phyloP scores from a whole-genome alignment of 129 eudicot species.

The Flaveria brownii region DNA sequence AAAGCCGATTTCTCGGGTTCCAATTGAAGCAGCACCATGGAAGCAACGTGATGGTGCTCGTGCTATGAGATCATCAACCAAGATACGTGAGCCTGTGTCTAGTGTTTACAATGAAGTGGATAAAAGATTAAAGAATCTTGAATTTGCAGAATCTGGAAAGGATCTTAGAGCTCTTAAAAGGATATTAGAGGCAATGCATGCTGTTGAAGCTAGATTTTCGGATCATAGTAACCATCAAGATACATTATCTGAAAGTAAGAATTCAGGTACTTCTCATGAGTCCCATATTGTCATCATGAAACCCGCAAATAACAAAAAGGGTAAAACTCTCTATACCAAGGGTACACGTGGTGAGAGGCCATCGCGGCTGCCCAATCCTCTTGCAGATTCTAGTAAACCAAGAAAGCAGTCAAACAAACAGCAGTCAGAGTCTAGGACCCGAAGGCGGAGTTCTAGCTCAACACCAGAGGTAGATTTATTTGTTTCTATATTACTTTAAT shows the following conservation, averaged over 20 bases:
- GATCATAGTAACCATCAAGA: conserved; percentile 33
- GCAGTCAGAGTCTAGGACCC: conserved; percentile 50
- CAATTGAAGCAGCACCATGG: conserved; percentile 91
- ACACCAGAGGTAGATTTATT: conserved; percentile 47
- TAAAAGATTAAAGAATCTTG: conserved; percentile 78
- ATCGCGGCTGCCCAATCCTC: conserved; percentile 55
- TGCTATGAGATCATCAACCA: conserved; percentile 36
- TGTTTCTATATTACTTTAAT: background rate
- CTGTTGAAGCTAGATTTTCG: conserved; percentile 36
- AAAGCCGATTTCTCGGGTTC: conserved; percentile 62
- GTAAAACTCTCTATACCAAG: conserved; percentile 42
- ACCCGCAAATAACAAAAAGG: conserved; percentile 54
- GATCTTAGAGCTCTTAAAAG: conserved; percentile 96
- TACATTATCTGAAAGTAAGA: conserved; percentile 1
- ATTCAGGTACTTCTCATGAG: conserved; percentile 20
- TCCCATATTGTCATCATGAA: conserved; percentile 85
- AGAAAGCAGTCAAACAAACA: conserved; percentile 53
- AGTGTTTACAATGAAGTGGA: conserved; percentile 80
- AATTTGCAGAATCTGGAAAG: conserved; percentile 81
- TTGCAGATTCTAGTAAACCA: conserved; percentile 55
- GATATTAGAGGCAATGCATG: conserved; percentile 87
- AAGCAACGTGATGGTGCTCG: conserved; percentile 55
- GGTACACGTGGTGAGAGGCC: conserved; percentile 32
- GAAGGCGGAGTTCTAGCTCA: conserved; percentile 37
- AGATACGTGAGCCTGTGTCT: conserved; percentile 39